Conservation (phyloP, 2,329 filamentous ascomycete species). For the Tricladium varicosporioides region DNA sequence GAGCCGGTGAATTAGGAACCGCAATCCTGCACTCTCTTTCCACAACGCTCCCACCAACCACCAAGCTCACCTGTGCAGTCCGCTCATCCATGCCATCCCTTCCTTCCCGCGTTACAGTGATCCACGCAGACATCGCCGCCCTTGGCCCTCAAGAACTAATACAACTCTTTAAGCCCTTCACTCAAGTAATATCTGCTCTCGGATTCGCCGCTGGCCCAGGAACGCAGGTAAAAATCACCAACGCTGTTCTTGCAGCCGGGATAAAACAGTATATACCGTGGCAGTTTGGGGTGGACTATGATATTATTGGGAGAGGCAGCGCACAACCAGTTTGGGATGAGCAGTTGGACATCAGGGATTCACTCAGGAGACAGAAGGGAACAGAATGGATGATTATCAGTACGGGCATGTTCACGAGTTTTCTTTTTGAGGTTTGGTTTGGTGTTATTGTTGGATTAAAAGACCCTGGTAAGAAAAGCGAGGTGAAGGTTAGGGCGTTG, state of each 20-base stretch:
- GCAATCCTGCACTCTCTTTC: slow-evolving; percentile 53
- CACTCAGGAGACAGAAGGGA: slow-evolving; percentile 46
- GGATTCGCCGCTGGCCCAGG: slow-evolving; percentile 57
- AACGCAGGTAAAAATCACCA: slow-evolving; percentile 55
- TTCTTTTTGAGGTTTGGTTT: slow-evolving; percentile 62
- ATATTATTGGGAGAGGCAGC: slow-evolving; percentile 56
- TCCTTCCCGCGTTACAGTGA: slow-evolving; percentile 24
- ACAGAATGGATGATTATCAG: slow-evolving; percentile 63
- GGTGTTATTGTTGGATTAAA: slow-evolving; percentile 52
- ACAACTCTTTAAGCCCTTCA: slow-evolving; percentile 44
- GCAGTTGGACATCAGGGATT: slow-evolving; percentile 56
- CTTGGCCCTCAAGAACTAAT: slow-evolving; percentile 38
- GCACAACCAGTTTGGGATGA: slow-evolving; percentile 67
- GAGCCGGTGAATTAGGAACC: slow-evolving; percentile 62
- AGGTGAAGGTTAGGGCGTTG: slow-evolving; percentile 53
- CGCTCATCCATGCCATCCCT: slow-evolving; percentile 45
- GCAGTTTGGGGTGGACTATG: slow-evolving; percentile 75
- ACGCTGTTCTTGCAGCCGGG: slow-evolving; percentile 51
- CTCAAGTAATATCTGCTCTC: slow-evolving; percentile 57
- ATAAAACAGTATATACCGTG: slow-evolving; percentile 61
- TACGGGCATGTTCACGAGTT: slow-evolving; percentile 70
- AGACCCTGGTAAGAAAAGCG: slow-evolving; percentile 33
- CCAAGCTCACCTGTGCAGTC: slow-evolving; percentile 49
- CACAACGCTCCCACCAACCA: slow-evolving; percentile 34
- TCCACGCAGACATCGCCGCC: slow-evolving; percentile 35